phyloP scores from a whole-genome alignment of 2,329 filamentous ascomycete species.

The Xylaria sp. region DNA sequence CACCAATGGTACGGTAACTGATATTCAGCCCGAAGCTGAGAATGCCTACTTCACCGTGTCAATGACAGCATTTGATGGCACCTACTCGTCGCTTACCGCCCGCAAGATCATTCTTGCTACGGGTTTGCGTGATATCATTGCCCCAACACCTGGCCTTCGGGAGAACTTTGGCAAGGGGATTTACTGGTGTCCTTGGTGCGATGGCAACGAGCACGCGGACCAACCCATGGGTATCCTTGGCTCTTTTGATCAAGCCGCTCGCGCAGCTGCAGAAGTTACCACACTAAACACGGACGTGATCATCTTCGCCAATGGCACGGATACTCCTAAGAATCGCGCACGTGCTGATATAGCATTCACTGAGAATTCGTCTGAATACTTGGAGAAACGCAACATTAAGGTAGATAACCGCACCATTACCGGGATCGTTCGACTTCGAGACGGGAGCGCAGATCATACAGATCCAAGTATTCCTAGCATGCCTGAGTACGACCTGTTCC shows the following conservation, averaged over 20 bases:
- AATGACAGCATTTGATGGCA: constrained; percentile 45
- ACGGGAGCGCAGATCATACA: constrained; percentile 51
- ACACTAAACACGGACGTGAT: constrained; percentile 66
- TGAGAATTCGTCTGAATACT: constrained; percentile 58
- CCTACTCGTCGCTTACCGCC: constrained; percentile 54
- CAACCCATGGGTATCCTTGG: constrained; percentile 66
- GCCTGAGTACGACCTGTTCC: constrained; percentile 65
- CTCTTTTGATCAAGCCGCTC: constrained; percentile 56
- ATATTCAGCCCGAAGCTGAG: constrained; percentile 50
- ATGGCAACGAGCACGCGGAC: constrained; percentile 70
- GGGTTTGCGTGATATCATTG: constrained; percentile 65
- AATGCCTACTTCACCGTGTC: constrained; percentile 56
- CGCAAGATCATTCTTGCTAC: constrained; percentile 69
- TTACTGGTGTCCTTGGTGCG: constrained; percentile 74
- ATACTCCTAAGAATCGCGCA: constrained; percentile 57
- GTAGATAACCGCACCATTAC: constrained; percentile 67
- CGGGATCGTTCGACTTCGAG: constrained; percentile 58
- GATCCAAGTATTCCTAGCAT: constrained; percentile 56
- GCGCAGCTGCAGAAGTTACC: constrained; percentile 61
- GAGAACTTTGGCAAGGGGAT: constrained; percentile 69
- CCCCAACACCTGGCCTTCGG: constrained; percentile 62
- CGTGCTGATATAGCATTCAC: constrained; percentile 54
- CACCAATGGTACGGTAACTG: constrained; percentile 63
- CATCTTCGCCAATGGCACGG: constrained; percentile 69
- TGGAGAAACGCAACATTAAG: constrained; percentile 61